phyloP scores from a whole-genome alignment of 1,284 basidiomycete genomes.

The Malassezia pachydermatis region DNA sequence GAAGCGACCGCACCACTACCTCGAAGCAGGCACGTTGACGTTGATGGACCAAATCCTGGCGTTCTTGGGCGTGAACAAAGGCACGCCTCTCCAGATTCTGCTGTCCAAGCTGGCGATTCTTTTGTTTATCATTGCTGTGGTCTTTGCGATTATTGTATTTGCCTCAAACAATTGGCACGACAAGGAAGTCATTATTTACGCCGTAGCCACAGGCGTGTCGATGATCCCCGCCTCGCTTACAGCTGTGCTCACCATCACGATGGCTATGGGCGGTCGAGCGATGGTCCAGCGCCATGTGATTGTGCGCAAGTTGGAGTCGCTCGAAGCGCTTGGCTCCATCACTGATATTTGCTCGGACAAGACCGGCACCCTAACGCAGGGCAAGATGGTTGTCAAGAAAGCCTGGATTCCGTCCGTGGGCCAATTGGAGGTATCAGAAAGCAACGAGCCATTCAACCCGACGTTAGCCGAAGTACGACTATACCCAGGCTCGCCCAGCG shows the following conservation, averaged over 20 bases:
- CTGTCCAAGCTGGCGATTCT: constrained; percentile 47
- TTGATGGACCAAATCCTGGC: constrained; percentile 44
- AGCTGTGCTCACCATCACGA: constrained; percentile 48
- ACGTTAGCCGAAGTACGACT: constrained; percentile 49
- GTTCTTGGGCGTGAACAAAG: constrained; percentile 48
- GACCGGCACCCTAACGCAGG: constrained; percentile 46
- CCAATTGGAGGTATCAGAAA: constrained; percentile 36
- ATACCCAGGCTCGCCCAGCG: neutral
- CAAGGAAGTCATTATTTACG: constrained; percentile 46
- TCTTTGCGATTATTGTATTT: constrained; percentile 49
- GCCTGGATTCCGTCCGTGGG: constrained; percentile 44
- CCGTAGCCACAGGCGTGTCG: constrained; percentile 54
- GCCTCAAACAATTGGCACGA: constrained; percentile 47
- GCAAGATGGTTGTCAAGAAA: constrained; percentile 43
- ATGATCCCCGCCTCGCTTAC: constrained; percentile 53
- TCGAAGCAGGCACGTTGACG: constrained; percentile 48
- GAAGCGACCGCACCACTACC: constrained; percentile 47
- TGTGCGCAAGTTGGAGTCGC: constrained; percentile 51
- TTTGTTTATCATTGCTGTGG: constrained; percentile 41
- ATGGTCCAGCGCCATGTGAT: constrained; percentile 56
- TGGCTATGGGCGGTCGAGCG: constrained; percentile 54
- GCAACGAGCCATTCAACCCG: constrained; percentile 45
- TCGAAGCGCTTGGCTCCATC: constrained; percentile 45
- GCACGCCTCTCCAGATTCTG: constrained; percentile 48
- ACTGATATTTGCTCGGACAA: constrained; percentile 48